Conservation (phyloP, 495 filamentous ascomycete species). For the Hypoxylon intermedium region DNA sequence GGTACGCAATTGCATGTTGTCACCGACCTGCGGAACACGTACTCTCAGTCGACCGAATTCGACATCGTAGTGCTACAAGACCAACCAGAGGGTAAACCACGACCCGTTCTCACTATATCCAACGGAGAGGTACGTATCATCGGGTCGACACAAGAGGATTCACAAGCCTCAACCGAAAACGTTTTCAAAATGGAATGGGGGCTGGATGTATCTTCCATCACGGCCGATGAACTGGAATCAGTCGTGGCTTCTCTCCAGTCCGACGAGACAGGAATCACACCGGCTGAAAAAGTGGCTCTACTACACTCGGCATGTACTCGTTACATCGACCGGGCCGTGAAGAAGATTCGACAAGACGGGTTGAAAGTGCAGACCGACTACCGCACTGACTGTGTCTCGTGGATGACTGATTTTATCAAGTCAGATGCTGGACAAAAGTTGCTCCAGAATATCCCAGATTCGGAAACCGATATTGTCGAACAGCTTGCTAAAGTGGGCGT, state of each 20-base stretch:
- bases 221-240: constrained; percentile 8
- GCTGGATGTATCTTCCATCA: neutral
- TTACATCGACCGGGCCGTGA: constrained; percentile 44
- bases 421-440: constrained; percentile 5
- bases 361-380: constrained; percentile 6
- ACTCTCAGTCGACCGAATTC: neutral
- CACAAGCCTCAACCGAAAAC: neutral
- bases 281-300: neutral
- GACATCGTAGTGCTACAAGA: neutral
- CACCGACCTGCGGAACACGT: neutral
- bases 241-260: neutral
- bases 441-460: neutral
- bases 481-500: constrained; percentile 6
- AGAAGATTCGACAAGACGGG: constrained; percentile 72
- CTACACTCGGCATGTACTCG: neutral
- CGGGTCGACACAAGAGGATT: neutral
- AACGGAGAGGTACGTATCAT: neutral
- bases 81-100: neutral
- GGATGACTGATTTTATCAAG: neutral
- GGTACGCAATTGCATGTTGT: neutral
- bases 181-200: neutral
- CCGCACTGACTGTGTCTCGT: neutral
- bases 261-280: neutral
- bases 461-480: neutral
- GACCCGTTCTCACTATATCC: neutral